Conservation (phyloP, 306 rosid genomes). For the Quercus aquifolioides region DNA sequence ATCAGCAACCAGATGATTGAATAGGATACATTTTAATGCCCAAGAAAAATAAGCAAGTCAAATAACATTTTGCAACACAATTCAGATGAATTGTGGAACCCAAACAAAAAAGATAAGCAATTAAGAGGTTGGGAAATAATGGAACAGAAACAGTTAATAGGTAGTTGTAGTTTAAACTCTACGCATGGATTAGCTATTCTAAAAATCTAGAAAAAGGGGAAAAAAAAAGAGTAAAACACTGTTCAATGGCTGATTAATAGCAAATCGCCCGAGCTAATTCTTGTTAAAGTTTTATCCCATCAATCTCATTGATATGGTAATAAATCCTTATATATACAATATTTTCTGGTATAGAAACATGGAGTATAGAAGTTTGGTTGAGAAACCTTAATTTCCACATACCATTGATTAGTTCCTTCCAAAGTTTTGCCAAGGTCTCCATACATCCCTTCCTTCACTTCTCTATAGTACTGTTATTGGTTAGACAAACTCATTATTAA, state of each 20-base stretch:
- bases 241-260: background rate
- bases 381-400: constrained; percentile 22
- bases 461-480: constrained; percentile 67
- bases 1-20: constrained; percentile 1
- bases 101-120: background rate
- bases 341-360: background rate
- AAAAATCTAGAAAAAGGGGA: background rate
- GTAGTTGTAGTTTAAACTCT: background rate
- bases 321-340: background rate
- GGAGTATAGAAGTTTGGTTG: background rate
- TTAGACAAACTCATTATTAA: background rate
- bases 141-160: background rate
- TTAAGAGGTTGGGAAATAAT: background rate
- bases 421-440: constrained; percentile 80
- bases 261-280: background rate
- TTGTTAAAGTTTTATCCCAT: background rate
- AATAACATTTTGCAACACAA: too few relatives aligned
- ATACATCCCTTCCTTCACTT: constrained; percentile 69
- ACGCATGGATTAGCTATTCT: background rate
- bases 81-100: too few relatives aligned
- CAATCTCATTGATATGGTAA: background rate
- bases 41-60: too few relatives aligned
- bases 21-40: background rate
- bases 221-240: too few relatives aligned
- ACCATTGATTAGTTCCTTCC: constrained; percentile 90